Percentiles rank a stretch among this genome's conserved stretches.
phyloP scores from a whole-genome alignment of 1,139 yeast genomes.

The Pichia sp. region DNA sequence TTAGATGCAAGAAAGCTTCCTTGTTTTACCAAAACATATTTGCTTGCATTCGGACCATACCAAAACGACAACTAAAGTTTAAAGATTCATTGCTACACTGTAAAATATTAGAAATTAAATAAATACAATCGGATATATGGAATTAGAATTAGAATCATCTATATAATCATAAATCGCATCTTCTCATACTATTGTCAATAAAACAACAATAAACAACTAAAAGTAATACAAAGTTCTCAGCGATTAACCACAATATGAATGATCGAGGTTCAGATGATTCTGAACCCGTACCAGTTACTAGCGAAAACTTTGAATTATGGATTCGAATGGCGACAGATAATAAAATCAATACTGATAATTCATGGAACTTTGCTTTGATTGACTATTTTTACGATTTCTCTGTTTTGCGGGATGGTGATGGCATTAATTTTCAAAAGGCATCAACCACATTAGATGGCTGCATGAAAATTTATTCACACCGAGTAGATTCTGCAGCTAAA shows the following conservation, averaged over 20 bases:
- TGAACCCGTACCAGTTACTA: constrained; percentile 16
- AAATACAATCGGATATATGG: no score
- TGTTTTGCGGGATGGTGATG: constrained; percentile 52
- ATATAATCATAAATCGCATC: no score
- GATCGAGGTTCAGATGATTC: constrained; percentile 2
- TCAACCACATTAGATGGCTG: constrained; percentile 81
- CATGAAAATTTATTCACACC: constrained; percentile 72
- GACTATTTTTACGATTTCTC: constrained; percentile 69
- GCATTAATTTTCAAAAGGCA: constrained; percentile 69
- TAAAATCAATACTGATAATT: constrained; percentile 36
- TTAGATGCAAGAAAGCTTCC: no score
- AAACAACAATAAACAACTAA: no score
- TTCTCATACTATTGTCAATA: no score
- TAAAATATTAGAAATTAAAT: no score
- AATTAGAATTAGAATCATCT: no score
- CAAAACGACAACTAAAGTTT: no score
- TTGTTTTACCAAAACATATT: no score
- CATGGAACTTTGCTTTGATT: constrained; percentile 50
- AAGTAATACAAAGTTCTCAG: background rate
- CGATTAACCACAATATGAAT: background rate
- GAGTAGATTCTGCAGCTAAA: constrained; percentile 87
- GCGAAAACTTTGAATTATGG: constrained; percentile 84
- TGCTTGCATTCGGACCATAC: no score
- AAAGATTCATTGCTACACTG: no score
- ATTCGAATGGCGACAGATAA: constrained; percentile 87